A percentile compares a stretch with the other conserved stretches of the same genome.
Conservation (phyloP, 257 asterid species). For the Solanum bulbocastanum region DNA sequence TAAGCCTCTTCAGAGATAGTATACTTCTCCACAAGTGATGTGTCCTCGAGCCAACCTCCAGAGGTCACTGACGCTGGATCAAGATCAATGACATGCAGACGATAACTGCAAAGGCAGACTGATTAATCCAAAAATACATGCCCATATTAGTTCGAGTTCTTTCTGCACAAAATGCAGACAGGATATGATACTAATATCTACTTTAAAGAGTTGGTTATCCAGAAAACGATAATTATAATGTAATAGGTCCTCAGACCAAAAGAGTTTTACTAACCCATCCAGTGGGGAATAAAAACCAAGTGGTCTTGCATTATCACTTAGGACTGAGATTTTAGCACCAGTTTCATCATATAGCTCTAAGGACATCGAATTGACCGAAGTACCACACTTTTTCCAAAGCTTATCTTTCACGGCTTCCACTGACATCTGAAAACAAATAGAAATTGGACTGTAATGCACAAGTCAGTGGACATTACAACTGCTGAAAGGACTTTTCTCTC, state of each 20-base stretch:
- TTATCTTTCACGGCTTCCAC: conserved; percentile 86
- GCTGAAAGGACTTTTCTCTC: background rate
- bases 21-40: conserved; percentile 92
- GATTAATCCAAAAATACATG: background rate
- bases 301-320: conserved; percentile 47
- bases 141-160: background rate
- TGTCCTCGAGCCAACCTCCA: conserved; percentile 98
- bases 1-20: conserved; percentile 91
- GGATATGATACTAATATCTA: background rate
- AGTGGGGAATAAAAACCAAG: conserved; percentile 88
- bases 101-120: conserved; percentile 37
- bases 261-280: conserved; percentile 48
- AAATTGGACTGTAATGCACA: background rate
- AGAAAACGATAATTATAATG: background rate
- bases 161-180: background rate
- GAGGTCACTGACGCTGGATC: conserved; percentile 91
- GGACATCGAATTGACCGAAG: conserved; percentile 72
- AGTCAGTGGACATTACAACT: background rate
- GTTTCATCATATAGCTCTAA: conserved; percentile 84
- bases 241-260: background rate
- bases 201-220: background rate
- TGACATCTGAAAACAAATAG: conserved; percentile 40
- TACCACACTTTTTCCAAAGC: conserved; percentile 89
- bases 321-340: conserved; percentile 50
- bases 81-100: conserved; percentile 70